Conservation (phyloP, 345 rosid genomes). For the Aquilaria yunnanensis region DNA sequence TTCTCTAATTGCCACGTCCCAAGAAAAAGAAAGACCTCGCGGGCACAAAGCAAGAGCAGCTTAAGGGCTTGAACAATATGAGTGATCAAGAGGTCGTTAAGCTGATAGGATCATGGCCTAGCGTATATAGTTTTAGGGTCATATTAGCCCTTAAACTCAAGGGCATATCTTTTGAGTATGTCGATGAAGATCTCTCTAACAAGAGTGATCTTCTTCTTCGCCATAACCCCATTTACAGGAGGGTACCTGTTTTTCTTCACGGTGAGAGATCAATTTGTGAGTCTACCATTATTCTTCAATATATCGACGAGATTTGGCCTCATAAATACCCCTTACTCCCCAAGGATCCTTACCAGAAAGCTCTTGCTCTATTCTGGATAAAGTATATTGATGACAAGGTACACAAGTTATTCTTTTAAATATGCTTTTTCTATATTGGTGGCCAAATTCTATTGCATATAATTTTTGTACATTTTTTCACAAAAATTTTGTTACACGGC, state of each 20-base stretch:
- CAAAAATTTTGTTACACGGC: not conserved
- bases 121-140: constrained; percentile 7
- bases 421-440: not conserved
- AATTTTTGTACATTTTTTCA: not conserved
- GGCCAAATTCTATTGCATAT: not conserved
- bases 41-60: not conserved
- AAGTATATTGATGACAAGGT: constrained; percentile 9
- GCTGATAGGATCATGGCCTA: constrained; percentile 10
- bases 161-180: constrained; percentile 12
- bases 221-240: constrained; percentile 13
- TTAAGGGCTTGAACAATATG: not conserved
- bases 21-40: no score
- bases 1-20: no score
- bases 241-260: constrained; percentile 6
- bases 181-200: constrained; percentile 8
- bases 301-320: constrained; percentile 19
- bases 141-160: constrained; percentile 12
- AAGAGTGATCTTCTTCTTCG: constrained; percentile 6
- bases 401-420: not conserved
- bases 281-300: constrained; percentile 10
- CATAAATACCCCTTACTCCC: constrained; percentile 18
- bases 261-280: constrained; percentile 13
- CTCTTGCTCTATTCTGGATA: constrained; percentile 6
- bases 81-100: constrained; percentile 4
- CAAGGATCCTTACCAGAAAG: constrained; percentile 7